Evolutionary conservation across 2,329 filamentous ascomycete genomes (phyloP), one percentile per base, ranked within the genome.

Genomic region (Pestalotiopsis sp.): DNA sequence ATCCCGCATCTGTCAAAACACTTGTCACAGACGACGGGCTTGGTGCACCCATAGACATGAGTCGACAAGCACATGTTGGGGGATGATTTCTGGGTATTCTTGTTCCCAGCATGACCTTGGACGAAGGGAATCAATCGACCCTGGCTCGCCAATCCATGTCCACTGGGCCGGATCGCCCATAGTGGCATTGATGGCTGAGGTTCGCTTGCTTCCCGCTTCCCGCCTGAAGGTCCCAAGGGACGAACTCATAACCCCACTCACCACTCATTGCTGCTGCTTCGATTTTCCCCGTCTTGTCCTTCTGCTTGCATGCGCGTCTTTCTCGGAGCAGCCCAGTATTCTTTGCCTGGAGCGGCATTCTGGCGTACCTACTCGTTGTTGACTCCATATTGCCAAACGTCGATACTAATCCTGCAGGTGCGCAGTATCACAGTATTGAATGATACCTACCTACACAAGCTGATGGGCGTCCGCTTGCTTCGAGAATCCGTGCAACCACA

Each of bases 191-290:
- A 58, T 56, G 49, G 25, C 52, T 31, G 17, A 52, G 20, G 31
- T 12, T 66, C 45, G 63, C 25, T 57, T 57, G 41, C 62, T 17
- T 27, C 45, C 63, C 49, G 63, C 49, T 36, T 66, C 63, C 63
- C 63, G 49, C 63, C n/a, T 58, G 36, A 23, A 57, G 27, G 36
- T 40, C 13, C 17, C n/a, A 25, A 14, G 12, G 45, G 17, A n/a
- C 45, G 41, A 40, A 49, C 27, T 20, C n/a, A 56, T 23, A 57
- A 23, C 63, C 63, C 63, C 41, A 25, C 49, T 57, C 45, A 36
- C 7, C 31, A 36, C 31, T 36, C 31, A 36, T 36, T 36, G 31
- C 31, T 36, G 12, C 12, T 31, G 59, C 25, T 65, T 56, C 25
- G 45, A 36, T 62, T 31, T 12, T 11, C 27, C 31, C 36, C 45